These are phyloP conservation scores for Tinospora cordifolia DNA, from an alignment of 164 flowering plant species.

Conservation along the genomic window DNA sequence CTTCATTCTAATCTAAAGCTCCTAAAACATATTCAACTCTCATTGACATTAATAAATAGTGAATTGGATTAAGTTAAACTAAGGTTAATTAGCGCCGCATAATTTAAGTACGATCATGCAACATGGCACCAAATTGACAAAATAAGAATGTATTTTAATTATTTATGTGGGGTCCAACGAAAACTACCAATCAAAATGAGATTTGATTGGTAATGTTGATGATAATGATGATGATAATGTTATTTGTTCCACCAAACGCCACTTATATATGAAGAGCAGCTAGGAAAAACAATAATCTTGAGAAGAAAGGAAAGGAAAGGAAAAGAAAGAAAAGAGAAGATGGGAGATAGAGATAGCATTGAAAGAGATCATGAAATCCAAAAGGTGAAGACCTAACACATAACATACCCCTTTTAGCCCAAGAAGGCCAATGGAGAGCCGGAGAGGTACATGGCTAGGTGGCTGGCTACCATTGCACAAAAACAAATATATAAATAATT, in stretches of 20 bases:
- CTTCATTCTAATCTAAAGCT: no score
- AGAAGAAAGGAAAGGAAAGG: not conserved
- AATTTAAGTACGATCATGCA: not conserved
- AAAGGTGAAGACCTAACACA: not conserved
- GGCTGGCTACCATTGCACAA: not conserved
- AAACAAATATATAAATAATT: not conserved
- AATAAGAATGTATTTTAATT: not conserved
- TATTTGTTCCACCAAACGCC: conserved; percentile 1
- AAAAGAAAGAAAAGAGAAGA: not conserved
- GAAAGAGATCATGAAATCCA: not conserved
- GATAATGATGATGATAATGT: not conserved
- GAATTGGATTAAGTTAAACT: not conserved
- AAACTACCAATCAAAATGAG: conserved; percentile 6
- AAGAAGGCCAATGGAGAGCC: not conserved
- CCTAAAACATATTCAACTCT: no score
- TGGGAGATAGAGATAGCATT: conserved; percentile 1
- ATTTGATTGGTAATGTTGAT: not conserved
- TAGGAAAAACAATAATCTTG: not conserved
- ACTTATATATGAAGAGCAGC: not conserved
- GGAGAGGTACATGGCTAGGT: not conserved
- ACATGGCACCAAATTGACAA: not conserved
- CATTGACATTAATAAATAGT: not conserved
- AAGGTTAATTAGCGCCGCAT: not conserved
- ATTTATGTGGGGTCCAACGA: not conserved
- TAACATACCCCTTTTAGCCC: not conserved